Evolutionary conservation across 192 early-diverging fungal genomes (phyloP).

Genomic region (Bifiguratus adelaidae): DNA sequence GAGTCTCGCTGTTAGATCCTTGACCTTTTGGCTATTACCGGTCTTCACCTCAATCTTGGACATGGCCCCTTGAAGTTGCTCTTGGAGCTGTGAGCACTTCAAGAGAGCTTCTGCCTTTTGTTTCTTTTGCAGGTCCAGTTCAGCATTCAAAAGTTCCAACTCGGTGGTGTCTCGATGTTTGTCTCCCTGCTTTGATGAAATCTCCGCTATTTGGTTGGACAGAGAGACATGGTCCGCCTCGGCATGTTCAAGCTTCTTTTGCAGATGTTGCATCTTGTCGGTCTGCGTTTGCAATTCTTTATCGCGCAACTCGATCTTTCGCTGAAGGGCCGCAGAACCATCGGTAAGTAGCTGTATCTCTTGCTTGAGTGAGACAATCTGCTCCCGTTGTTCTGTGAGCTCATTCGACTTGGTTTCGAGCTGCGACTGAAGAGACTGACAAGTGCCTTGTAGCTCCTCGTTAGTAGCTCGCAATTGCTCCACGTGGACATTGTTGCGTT

Average conservation of each 20-base stretch:
- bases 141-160: constrained; percentile 27
- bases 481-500: constrained; percentile 25
- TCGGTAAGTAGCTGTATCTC: background rate
- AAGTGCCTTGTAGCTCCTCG: constrained; percentile 14
- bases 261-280: background rate
- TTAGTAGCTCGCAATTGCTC: constrained; percentile 14
- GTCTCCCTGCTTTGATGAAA: no score
- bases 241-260: background rate
- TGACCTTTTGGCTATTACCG: background rate
- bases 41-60: background rate
- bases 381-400: constrained; percentile 7
- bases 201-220: no score
- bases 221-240: no score
- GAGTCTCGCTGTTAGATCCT: constrained; percentile 12
- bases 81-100: no score
- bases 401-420: constrained; percentile 16
- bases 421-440: constrained; percentile 11
- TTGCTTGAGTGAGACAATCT: background rate
- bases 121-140: constrained; percentile 19
- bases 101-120: constrained; percentile 2
- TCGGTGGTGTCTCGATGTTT: no score
- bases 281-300: constrained; percentile 8
- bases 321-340: background rate
- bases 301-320: background rate
- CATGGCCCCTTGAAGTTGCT: constrained; percentile 1